Percentiles rank a stretch among this genome's conserved stretches.
Conservation (phyloP, 2,329 filamentous ascomycete species). For the Talaromyces sp. region DNA sequence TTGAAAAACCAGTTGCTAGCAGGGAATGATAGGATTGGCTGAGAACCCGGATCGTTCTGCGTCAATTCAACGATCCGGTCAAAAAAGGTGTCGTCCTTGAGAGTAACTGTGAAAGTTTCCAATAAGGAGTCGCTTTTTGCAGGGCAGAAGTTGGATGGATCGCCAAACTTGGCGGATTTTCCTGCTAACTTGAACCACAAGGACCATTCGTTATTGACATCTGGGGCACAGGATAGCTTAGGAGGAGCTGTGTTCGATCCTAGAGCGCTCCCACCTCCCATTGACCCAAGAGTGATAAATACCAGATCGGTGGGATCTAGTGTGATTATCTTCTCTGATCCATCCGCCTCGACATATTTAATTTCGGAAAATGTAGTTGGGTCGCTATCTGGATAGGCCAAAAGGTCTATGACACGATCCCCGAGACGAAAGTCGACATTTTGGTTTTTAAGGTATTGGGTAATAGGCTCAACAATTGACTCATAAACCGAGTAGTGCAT, state of each 20-base stretch:
- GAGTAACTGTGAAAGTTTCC: slow-evolving; percentile 34
- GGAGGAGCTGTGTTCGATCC: slow-evolving; percentile 25
- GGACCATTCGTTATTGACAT: slow-evolving; percentile 30
- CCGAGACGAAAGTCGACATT: slow-evolving; percentile 26
- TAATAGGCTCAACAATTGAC: slow-evolving; percentile 21
- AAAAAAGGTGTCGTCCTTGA: slow-evolving; percentile 26
- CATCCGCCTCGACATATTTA: slow-evolving; percentile 18
- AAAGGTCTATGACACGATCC: slow-evolving; percentile 18
- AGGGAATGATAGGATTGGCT: slow-evolving; percentile 32
- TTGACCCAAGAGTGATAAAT: slow-evolving; percentile 33
- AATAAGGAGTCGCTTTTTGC: slow-evolving; percentile 26
- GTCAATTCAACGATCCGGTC: slow-evolving; percentile 21
- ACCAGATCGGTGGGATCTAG: slow-evolving; percentile 31
- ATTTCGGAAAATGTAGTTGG: slow-evolving; percentile 28
- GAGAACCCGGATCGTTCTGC: slow-evolving; percentile 29
- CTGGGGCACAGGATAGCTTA: neutral
- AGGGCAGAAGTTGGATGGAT: slow-evolving; percentile 30
- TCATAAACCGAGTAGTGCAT: slow-evolving; percentile 24
- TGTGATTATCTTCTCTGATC: slow-evolving; percentile 18
- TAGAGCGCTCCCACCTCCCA: slow-evolving; percentile 28
- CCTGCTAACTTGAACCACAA: slow-evolving; percentile 35
- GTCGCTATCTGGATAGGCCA: slow-evolving; percentile 16
- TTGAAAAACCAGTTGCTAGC: slow-evolving; percentile 37
- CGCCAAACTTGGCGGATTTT: slow-evolving; percentile 30
- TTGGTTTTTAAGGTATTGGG: slow-evolving; percentile 18